These are phyloP conservation scores for Schizosaccharomyces versatilis DNA, from an alignment of 1,139 yeast species.

Conservation along the genomic window DNA sequence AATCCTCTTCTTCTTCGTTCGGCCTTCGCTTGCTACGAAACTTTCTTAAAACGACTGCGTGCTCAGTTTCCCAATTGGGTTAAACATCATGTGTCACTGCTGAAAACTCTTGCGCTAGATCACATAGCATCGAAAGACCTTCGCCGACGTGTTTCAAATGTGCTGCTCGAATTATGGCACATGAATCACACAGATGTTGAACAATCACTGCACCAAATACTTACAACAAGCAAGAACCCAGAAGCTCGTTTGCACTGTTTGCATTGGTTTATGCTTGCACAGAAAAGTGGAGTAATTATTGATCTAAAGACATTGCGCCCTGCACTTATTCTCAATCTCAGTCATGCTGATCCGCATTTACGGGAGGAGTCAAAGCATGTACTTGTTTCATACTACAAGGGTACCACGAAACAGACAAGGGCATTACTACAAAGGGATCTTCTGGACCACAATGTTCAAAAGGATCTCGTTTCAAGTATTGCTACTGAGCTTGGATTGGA, in stretches of 20 bases:
- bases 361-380: not conserved
- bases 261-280: not conserved
- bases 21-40: not conserved
- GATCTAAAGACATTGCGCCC: not conserved
- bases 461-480: not conserved
- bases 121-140: not conserved
- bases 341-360: not conserved
- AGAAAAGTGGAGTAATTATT: not conserved
- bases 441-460: not conserved
- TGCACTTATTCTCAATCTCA: not conserved
- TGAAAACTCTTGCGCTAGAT: not conserved
- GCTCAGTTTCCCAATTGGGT: not conserved
- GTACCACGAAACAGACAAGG: not conserved
- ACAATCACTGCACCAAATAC: not conserved
- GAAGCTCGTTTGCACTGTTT: not conserved
- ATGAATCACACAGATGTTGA: not conserved
- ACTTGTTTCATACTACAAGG: not conserved
- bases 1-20: not conserved
- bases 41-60: not conserved
- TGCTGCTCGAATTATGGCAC: not conserved
- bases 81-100: not conserved
- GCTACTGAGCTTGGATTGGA: not conserved
- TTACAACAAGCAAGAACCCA: not conserved
- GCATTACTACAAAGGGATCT: not conserved
- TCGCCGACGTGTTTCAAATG: not conserved